These are phyloP conservation scores for Suillus paluster DNA, from an alignment of 768 basidiomycete species.

Conservation along the genomic window DNA sequence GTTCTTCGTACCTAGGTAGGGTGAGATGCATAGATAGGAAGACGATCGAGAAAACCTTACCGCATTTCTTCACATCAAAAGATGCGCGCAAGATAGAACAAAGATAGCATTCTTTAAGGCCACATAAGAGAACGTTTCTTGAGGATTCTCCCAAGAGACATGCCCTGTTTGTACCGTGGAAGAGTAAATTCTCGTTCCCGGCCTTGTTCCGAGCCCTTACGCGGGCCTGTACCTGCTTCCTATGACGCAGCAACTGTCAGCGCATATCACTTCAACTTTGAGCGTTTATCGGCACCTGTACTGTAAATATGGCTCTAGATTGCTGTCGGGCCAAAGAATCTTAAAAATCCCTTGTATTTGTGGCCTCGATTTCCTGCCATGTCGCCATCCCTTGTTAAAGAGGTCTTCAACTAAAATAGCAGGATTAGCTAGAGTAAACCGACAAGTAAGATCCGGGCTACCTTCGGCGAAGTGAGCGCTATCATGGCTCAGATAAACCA, in stretches of 20 bases:
- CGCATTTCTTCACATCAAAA: slow-evolving; percentile 63
- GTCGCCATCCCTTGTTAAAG: slow-evolving; percentile 60
- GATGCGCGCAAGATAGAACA: slow-evolving; percentile 62
- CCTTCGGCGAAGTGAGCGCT: slow-evolving; percentile 44
- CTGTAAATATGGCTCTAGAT: slow-evolving; percentile 47
- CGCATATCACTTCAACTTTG: slow-evolving; percentile 11
- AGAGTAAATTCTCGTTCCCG: slow-evolving; percentile 62
- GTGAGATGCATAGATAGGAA: slow-evolving; percentile 15
- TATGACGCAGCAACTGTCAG: slow-evolving; percentile 14
- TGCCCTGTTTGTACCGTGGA: slow-evolving; percentile 67
- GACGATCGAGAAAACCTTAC: slow-evolving; percentile 36
- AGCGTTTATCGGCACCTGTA: slow-evolving; percentile 48
- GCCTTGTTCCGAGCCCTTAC: slow-evolving; percentile 31
- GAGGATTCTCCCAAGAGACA: slow-evolving; percentile 62
- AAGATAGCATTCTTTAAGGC: slow-evolving; percentile 52
- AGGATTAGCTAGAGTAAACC: slow-evolving; percentile 5
- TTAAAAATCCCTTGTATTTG: slow-evolving; percentile 55
- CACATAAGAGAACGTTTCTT: slow-evolving; percentile 51
- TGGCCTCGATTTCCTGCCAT: slow-evolving; percentile 55
- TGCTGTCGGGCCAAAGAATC: slow-evolving; percentile 49
- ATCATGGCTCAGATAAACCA: slow-evolving; percentile 43
- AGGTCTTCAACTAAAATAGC: slow-evolving; percentile 47
- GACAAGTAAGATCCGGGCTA: slow-evolving; percentile 6
- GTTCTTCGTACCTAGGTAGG: slow-evolving; percentile 51
- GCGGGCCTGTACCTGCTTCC: slow-evolving; percentile 30